Evolutionary conservation across 2,329 filamentous ascomycete species (phyloP).

Genomic region (Xylaria sp.): DNA sequence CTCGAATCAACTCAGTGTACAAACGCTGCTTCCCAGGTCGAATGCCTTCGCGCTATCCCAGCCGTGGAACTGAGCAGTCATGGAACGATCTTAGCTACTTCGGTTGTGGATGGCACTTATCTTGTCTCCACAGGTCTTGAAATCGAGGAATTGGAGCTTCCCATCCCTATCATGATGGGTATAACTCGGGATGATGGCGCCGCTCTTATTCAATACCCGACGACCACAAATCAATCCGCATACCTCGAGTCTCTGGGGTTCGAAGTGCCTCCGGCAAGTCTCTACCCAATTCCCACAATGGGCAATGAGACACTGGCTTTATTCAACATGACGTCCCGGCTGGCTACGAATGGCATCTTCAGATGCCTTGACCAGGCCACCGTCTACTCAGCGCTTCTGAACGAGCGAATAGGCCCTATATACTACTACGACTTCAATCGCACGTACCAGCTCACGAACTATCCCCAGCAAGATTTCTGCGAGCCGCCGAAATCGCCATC

Average conservation of each 20-base stretch:
- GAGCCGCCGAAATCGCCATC: constrained; percentile 35
- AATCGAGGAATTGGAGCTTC: constrained; percentile 42
- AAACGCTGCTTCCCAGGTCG: constrained; percentile 42
- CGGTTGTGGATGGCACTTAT: constrained; percentile 55
- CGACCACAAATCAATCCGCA: constrained; percentile 28
- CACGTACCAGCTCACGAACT: constrained; percentile 48
- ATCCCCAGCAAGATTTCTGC: constrained; percentile 48
- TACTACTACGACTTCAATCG: constrained; percentile 59
- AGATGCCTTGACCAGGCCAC: constrained; percentile 57
- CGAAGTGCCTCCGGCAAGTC: constrained; percentile 31
- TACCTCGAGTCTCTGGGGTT: constrained; percentile 35
- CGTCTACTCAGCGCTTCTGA: constrained; percentile 43
- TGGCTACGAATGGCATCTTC: constrained; percentile 55
- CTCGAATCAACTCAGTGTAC: constrained; percentile 49
- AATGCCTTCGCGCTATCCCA: constrained; percentile 47
- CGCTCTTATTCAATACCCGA: constrained; percentile 46
- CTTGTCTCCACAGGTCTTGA: constrained; percentile 43
- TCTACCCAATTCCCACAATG: constrained; percentile 46
- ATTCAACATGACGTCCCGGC: constrained; percentile 49
- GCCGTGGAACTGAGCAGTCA: constrained; percentile 37
- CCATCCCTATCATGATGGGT: constrained; percentile 53
- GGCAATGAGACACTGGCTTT: constrained; percentile 47
- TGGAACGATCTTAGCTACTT: constrained; percentile 42
- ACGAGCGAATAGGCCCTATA: constrained; percentile 41
- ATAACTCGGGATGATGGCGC: constrained; percentile 50